Evolutionary conservation across 208 protist species (phyloP).

Genomic region (Leishmania braziliensis): DNA sequence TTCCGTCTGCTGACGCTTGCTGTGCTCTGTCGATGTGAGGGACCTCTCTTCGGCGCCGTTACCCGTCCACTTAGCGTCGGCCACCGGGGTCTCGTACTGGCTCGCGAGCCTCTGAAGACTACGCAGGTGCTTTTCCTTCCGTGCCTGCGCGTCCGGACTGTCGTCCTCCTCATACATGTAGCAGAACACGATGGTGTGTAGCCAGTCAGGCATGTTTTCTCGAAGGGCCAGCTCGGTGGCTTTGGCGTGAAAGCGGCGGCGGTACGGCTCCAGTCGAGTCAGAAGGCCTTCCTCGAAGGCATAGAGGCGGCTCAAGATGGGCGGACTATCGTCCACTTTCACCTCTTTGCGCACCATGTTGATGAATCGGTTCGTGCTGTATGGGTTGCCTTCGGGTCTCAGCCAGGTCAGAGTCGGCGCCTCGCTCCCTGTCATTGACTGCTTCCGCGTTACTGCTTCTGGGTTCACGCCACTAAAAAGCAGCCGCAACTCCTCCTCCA

Average conservation of each 20-base stretch:
- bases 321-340: conserved; percentile 26
- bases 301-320: conserved; percentile 38
- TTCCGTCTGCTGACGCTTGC: conserved; percentile 26
- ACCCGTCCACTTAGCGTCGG: neutral
- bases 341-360: conserved; percentile 52
- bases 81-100: conserved; percentile 14
- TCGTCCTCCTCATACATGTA: conserved; percentile 65
- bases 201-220: conserved; percentile 52
- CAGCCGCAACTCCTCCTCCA: conserved; percentile 55
- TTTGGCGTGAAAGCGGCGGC: conserved; percentile 26
- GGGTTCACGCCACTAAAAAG: conserved; percentile 58
- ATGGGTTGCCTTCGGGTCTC: conserved; percentile 58
- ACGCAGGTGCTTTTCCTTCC: conserved; percentile 10
- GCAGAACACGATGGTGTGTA: conserved; percentile 63
- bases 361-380: conserved; percentile 57
- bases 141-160: conserved; percentile 27
- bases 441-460: neutral
- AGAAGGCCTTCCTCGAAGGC: conserved; percentile 30
- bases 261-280: conserved; percentile 5
- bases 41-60: neutral
- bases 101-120: conserved; percentile 9
- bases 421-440: neutral
- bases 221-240: conserved; percentile 42
- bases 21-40: conserved; percentile 23
- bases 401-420: conserved; percentile 7